Conservation (phyloP, 257 asterid species). For the Knoxia roxburghii region DNA sequence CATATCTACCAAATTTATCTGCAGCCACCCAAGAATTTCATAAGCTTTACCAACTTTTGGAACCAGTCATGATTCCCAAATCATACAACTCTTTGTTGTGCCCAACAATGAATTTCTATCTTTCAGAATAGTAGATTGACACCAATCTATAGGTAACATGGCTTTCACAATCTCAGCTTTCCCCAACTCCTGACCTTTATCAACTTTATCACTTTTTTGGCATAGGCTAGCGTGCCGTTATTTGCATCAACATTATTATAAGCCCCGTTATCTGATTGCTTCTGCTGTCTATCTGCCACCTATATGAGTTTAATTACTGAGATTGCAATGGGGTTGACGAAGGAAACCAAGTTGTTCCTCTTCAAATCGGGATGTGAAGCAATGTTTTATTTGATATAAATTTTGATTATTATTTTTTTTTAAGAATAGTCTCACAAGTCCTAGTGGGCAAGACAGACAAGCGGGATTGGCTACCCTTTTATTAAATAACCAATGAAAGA, state of each 20-base stretch:
- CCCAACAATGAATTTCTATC: conserved; percentile 36
- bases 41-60: conserved; percentile 61
- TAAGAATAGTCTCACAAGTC: too few relatives aligned
- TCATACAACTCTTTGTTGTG: conserved; percentile 34
- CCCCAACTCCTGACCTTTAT: conserved; percentile 26
- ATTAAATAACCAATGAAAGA: too few relatives aligned
- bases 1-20: conserved; percentile 76
- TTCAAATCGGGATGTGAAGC: too few relatives aligned
- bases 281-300: conserved; percentile 24
- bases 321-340: too few relatives aligned
- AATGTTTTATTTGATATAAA: too few relatives aligned
- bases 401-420: too few relatives aligned
- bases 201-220: conserved; percentile 29
- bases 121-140: conserved; percentile 32
- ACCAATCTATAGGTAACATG: conserved; percentile 25
- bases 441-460: too few relatives aligned
- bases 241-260: conserved; percentile 18
- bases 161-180: conserved; percentile 35
- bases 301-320: too few relatives aligned
- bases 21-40: conserved; percentile 53
- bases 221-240: conserved; percentile 20
- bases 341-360: too few relatives aligned
- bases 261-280: conserved; percentile 25
- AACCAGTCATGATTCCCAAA: conserved; percentile 56
- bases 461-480: too few relatives aligned